These are phyloP conservation scores for Lophiotrema nucula DNA, from an alignment of 495 filamentous ascomycete genomes.

Conservation along the genomic window DNA sequence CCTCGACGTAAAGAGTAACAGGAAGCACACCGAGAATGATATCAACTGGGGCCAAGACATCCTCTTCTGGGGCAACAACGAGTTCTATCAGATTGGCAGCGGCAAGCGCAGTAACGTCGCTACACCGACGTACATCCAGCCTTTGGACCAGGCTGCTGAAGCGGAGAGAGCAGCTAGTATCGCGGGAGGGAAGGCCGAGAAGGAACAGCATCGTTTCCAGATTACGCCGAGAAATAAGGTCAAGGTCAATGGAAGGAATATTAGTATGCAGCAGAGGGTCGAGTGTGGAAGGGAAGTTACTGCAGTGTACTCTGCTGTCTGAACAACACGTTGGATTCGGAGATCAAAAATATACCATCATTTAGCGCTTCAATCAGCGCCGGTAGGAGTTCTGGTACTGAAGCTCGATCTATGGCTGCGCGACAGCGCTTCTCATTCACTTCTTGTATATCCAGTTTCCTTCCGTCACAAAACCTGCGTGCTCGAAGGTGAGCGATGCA, in stretches of 20 bases:
- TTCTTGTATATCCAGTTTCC: too few species aligned
- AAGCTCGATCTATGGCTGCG: too few species aligned
- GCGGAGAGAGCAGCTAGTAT: slow-evolving; percentile 39
- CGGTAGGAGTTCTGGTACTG: too few species aligned
- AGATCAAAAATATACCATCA: too few species aligned
- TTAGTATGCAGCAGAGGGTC: slow-evolving; percentile 80
- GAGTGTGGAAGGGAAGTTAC: slow-evolving; percentile 83
- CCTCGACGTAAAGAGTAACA: slow-evolving; percentile 50
- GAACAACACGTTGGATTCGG: too few species aligned
- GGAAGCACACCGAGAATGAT: slow-evolving; percentile 51
- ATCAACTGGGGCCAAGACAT: slow-evolving; percentile 83
- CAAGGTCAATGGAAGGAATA: slow-evolving; percentile 59
- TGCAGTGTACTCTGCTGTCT: slow-evolving; percentile 66
- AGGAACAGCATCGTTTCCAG: slow-evolving; percentile 74
- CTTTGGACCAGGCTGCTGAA: slow-evolving; percentile 57
- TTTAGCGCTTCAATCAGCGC: too few species aligned
- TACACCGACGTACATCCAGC: slow-evolving; percentile 73
- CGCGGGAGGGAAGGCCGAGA: slow-evolving; percentile 42
- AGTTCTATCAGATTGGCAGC: slow-evolving; percentile 87
- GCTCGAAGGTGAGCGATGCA: too few species aligned
- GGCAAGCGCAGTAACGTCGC: slow-evolving; percentile 79
- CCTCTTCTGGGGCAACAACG: slow-evolving; percentile 92
- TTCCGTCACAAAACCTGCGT: too few species aligned
- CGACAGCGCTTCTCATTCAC: too few species aligned
- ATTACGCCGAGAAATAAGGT: slow-evolving; percentile 75